Evolutionary conservation across 352 stramenopile genomes (phyloP).

Genomic region (Pythium utonaiense): DNA sequence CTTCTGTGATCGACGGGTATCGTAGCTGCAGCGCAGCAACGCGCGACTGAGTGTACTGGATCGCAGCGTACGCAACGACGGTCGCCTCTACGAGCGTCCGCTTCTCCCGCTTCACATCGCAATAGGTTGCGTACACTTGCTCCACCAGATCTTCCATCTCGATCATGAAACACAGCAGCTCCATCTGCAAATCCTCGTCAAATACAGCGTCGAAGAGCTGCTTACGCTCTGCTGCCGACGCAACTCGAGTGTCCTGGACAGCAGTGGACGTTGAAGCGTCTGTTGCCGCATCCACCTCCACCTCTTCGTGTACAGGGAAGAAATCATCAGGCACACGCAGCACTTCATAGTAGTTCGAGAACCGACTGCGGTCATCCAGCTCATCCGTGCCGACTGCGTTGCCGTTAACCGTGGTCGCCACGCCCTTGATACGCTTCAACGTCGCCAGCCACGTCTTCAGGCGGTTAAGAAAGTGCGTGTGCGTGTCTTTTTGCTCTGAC

Average conservation of each 20-base stretch:
- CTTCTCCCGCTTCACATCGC: slow-evolving; percentile 3
- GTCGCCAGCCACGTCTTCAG: slow-evolving; percentile 1
- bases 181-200: background rate
- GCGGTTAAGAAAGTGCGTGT: slow-evolving; percentile 6
- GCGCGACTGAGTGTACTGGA: background rate
- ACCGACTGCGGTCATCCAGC: background rate
- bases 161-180: slow-evolving; percentile 10
- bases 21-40: background rate
- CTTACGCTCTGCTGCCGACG: background rate
- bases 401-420: background rate
- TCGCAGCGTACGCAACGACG: background rate
- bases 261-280: no score
- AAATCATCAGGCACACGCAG: slow-evolving; percentile 9
- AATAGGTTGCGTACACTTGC: slow-evolving; percentile 5
- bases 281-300: no score
- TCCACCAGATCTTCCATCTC: slow-evolving; percentile 9
- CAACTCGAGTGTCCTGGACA: background rate
- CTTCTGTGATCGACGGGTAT: slow-evolving; percentile 1
- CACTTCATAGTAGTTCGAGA: slow-evolving; percentile 14
- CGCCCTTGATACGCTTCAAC: background rate
- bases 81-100: slow-evolving; percentile 4
- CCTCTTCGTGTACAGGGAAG: background rate
- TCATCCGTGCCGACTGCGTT: background rate
- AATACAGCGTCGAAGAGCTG: slow-evolving; percentile 2
- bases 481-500: background rate